Evolutionary conservation across 139 green algal species (phyloP).

Genomic region (Chlamydomonas sphaeroides): DNA sequence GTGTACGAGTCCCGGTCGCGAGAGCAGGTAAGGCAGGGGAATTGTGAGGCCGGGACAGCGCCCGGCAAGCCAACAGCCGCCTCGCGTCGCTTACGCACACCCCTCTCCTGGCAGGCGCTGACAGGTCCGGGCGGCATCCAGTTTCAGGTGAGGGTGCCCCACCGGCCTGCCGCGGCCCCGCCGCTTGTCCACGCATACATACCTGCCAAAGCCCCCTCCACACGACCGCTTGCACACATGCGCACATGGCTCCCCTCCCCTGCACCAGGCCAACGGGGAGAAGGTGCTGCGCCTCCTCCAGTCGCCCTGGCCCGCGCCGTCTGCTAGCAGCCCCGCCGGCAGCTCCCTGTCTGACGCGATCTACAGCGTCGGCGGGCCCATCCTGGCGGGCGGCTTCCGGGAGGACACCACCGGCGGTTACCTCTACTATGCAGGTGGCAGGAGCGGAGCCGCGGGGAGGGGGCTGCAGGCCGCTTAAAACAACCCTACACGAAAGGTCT

Average conservation of each 20-base stretch:
- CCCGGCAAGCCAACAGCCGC: no score
- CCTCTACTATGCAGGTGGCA: slow-evolving; percentile 16
- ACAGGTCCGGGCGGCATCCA: slow-evolving; percentile 7
- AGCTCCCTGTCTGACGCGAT: slow-evolving; percentile 9
- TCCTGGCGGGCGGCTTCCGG: slow-evolving; percentile 22
- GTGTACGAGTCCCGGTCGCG: slow-evolving; percentile 66
- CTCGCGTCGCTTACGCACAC: no score
- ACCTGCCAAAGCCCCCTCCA: not conserved
- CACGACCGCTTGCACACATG: no score
- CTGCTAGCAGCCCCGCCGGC: not conserved
- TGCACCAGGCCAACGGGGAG: slow-evolving; percentile 8
- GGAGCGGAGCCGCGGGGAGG: no score
- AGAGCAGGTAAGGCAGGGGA: no score
- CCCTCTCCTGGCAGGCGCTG: no score
- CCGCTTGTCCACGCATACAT: not conserved
- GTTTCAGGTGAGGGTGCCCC: not conserved
- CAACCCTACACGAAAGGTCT: not conserved
- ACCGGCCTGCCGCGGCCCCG: no score
- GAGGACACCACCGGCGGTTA: not conserved
- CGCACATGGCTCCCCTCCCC: no score
- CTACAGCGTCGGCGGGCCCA: slow-evolving; percentile 18
- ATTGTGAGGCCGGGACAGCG: no score
- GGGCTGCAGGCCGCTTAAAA: not conserved
- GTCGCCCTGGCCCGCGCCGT: slow-evolving; percentile 1
- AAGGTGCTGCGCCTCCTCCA: slow-evolving; percentile 17